A percentile compares a stretch with the other conserved stretches of the same genome.
Evolutionary conservation across 345 rosid species (phyloP).

Genomic region (Pelargonium nanum): DNA sequence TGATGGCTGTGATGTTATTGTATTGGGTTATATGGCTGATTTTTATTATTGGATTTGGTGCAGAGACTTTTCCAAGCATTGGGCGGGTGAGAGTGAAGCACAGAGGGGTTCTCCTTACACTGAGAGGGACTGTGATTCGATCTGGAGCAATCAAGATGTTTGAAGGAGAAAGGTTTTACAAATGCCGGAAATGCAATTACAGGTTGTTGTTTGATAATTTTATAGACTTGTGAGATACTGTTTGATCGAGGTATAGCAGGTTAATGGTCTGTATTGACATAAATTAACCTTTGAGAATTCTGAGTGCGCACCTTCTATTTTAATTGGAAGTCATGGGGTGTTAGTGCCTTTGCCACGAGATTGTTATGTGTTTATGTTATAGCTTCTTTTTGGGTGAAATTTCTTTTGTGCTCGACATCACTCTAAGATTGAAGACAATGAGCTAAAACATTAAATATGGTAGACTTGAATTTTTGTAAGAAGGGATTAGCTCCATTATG

Average conservation of each 20-base stretch:
- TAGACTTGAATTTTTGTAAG: too few species aligned
- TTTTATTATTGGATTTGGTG: conserved; percentile 7
- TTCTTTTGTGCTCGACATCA: too few species aligned
- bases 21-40: conserved; percentile 2
- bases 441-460: too few species aligned
- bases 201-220: conserved; percentile 22
- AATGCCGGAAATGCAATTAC: conserved; percentile 75
- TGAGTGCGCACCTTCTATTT: neutral
- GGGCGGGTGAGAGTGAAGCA: conserved; percentile 83
- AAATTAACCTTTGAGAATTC: neutral
- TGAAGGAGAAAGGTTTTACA: conserved; percentile 78
- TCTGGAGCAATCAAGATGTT: conserved; percentile 89
- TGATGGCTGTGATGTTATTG: neutral
- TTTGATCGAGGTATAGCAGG: neutral
- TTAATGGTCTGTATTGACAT: neutral
- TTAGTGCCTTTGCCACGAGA: too few species aligned
- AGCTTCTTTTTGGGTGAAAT: too few species aligned
- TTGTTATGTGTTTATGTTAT: too few species aligned
- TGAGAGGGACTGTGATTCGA: conserved; percentile 82
- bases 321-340: too few species aligned
- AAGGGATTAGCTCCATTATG: too few species aligned
- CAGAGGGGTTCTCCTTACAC: conserved; percentile 60
- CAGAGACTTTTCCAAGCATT: conserved; percentile 78
- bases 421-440: too few species aligned
- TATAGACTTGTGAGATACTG: neutral